These are phyloP conservation scores for Leccinum uliginosum DNA, from an alignment of 768 basidiomycete genomes.

Conservation along the genomic window DNA sequence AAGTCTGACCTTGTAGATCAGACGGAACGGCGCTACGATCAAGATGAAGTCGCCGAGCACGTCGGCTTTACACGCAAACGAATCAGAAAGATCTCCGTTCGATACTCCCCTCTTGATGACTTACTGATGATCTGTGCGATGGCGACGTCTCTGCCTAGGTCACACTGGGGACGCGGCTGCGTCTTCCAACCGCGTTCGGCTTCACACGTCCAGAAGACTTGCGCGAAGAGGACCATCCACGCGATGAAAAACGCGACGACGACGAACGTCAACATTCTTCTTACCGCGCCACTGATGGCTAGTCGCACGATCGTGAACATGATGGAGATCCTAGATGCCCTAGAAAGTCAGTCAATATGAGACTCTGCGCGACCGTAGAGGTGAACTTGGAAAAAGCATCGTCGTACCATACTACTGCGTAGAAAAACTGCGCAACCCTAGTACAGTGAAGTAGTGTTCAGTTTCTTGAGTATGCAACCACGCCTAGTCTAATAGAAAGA, in stretches of 20 bases:
- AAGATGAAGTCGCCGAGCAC: constrained; percentile 1
- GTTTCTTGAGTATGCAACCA: not conserved
- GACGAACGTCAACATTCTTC: not conserved
- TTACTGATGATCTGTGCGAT: not conserved
- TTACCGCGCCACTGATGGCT: not conserved
- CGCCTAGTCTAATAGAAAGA: not conserved
- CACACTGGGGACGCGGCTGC: not conserved
- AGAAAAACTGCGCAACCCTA: constrained; percentile 6
- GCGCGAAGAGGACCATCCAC: constrained; percentile 4
- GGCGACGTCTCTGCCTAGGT: not conserved
- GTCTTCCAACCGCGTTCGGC: constrained; percentile 4
- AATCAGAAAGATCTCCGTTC: not conserved
- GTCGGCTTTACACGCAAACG: constrained; percentile 4
- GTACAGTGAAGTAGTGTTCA: not conserved
- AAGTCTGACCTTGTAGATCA: not conserved
- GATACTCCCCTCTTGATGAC: not conserved
- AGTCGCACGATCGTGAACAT: constrained; percentile 5
- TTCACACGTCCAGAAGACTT: constrained; percentile 4
- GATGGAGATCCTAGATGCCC: not conserved
- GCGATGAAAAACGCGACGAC: not conserved
- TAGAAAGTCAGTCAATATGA: not conserved
- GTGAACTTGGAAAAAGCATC: not conserved
- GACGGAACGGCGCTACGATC: not conserved
- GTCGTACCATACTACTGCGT: constrained; percentile 2
- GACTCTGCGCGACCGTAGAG: not conserved